Evolutionary conservation across 768 basidiomycete species (phyloP).

Genomic region (Hericium erinaceus): DNA sequence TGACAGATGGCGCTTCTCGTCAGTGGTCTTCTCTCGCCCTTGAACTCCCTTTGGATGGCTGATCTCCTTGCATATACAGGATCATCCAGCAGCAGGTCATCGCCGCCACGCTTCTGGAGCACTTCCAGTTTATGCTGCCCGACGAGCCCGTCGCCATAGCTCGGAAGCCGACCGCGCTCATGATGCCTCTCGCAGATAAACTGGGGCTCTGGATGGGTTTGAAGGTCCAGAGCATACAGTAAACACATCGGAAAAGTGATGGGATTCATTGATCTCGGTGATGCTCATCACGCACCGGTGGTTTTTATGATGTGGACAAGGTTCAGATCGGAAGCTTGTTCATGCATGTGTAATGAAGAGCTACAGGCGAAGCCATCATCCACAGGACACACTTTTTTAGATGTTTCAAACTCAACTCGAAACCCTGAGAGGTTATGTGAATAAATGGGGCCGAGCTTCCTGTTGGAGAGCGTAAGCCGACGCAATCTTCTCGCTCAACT

Average conservation of each 20-base stretch:
- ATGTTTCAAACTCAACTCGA: too few species aligned
- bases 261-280: too few species aligned
- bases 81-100: slow-evolving; percentile 28
- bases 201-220: slow-evolving; percentile 10
- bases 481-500: too few species aligned
- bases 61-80: slow-evolving; percentile 1
- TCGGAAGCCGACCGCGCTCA: slow-evolving; percentile 8
- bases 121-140: slow-evolving; percentile 26
- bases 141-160: slow-evolving; percentile 17
- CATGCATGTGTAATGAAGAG: too few species aligned
- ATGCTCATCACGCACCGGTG: too few species aligned
- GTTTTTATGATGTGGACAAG: too few species aligned
- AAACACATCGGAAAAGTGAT: background rate
- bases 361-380: too few species aligned
- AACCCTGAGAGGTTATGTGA: too few species aligned
- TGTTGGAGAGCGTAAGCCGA: too few species aligned
- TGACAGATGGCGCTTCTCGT: background rate
- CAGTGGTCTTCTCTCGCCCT: background rate
- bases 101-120: slow-evolving; percentile 25
- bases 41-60: background rate
- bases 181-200: slow-evolving; percentile 8
- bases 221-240: slow-evolving; percentile 1
- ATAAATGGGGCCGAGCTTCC: too few species aligned
- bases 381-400: too few species aligned
- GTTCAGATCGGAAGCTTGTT: too few species aligned